Evolutionary conservation across 1,139 yeast genomes (phyloP).

Genomic region (Yarrowia galli): DNA sequence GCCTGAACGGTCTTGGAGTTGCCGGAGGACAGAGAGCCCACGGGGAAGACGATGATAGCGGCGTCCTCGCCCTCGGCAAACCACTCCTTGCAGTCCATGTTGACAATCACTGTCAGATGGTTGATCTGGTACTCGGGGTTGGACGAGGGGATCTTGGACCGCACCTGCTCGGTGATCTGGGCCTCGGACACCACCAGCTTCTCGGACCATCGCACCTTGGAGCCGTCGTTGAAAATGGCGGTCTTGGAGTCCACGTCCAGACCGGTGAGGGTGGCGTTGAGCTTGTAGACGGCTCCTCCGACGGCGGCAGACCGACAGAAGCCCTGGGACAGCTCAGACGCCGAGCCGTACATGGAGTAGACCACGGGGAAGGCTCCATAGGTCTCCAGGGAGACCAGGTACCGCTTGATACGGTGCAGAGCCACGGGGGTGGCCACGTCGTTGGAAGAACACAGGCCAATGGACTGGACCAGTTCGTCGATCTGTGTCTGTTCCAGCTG

Average conservation of each 20-base stretch:
- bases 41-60: conserved; percentile 94
- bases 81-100: conserved; percentile 91
- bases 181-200: conserved; percentile 59
- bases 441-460: conserved; percentile 75
- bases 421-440: conserved; percentile 75
- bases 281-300: conserved; percentile 93
- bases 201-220: conserved; percentile 75
- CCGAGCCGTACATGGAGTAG: conserved; percentile 93
- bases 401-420: conserved; percentile 79
- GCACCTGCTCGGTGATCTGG: conserved; percentile 40
- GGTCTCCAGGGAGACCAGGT: conserved; percentile 84
- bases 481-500: conserved; percentile 76
- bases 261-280: conserved; percentile 68
- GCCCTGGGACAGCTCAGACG: conserved; percentile 96
- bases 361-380: conserved; percentile 94
- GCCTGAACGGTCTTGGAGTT: conserved; percentile 83
- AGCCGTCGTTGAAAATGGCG: conserved; percentile 80
- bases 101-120: conserved; percentile 80
- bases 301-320: conserved; percentile 98
- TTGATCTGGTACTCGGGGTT: conserved; percentile 62
- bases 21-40: conserved; percentile 71
- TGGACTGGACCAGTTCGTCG: conserved; percentile 81
- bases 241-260: conserved; percentile 70
- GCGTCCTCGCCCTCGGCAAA: conserved; percentile 82
- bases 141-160: conserved; percentile 45